Base-by-base conservation (phyloP, 331 rosid species). In the Pyracantha coccinea region DNA sequence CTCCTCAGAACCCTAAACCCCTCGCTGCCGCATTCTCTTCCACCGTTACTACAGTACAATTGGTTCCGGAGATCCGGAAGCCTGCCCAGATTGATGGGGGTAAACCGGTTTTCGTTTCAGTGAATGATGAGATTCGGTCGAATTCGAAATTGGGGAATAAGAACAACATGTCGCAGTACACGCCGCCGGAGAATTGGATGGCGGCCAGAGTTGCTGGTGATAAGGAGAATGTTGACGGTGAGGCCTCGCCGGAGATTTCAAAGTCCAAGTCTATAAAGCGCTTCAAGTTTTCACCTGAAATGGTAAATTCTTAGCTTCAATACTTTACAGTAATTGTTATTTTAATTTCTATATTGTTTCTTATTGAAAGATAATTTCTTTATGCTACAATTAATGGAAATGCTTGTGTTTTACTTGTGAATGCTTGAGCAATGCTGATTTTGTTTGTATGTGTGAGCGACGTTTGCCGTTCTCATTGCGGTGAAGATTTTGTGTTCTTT, bases 271-370 rank as follows among this genome's bases (percentile, higher is more conserved):
- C 96, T 7, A 73, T 73, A 29, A 93, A 93, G 80, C 89, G 96
- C 59, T 86, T 85, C 85, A 92, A 90, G 79, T 94, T 94, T 83
- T 94, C 97, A 2, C 97, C 99, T 21, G 99, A 97, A 29, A 92
- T 94, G 99, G 99, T 92, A 92, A 66, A 32, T 60, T n/a, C n/a
- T 17, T 14, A 10, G 20, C 28, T 64, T 70, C 20, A 14, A 19
- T 7, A 10, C 16, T 8, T 41, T 7, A 19, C 5, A 8, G 6
- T 47, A 27, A 0, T 21, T 12, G 28, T 17, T 4, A 14, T 4
- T 14, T 64, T 77, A 20, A 65, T 8, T 78, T 47, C 3, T 47
- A 8, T 47, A 15, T 16, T 15, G n/a, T 47, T 47, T 69, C 23
- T 44, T 55, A 9, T 55, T 55, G 13, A 55, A 55, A 55, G 61